phyloP scores from a whole-genome alignment of 768 basidiomycete species.

The Pisolithus orientalis region DNA sequence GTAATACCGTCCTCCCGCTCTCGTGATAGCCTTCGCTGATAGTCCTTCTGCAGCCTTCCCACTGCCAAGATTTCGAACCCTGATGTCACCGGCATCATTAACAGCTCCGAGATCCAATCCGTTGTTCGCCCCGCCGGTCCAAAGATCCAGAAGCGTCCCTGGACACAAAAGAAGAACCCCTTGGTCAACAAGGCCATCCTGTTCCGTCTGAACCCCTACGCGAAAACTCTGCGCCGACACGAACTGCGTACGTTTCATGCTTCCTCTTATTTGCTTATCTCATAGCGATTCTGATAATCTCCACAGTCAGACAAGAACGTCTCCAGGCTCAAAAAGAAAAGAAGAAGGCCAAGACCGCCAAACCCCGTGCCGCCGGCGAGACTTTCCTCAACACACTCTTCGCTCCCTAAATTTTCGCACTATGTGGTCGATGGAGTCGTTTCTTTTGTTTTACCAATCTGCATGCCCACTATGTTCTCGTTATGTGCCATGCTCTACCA shows the following conservation, averaged over 20 bases:
- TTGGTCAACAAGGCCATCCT: constrained; percentile 88
- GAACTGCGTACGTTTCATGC: constrained; percentile 67
- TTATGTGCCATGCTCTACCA: background rate
- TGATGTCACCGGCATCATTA: constrained; percentile 95
- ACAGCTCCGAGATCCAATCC: constrained; percentile 97
- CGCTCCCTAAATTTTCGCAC: constrained; percentile 57
- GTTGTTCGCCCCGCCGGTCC: constrained; percentile 87
- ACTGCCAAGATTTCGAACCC: constrained; percentile 95
- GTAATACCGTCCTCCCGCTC: constrained; percentile 34
- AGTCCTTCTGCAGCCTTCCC: constrained; percentile 56
- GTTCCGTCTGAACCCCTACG: constrained; percentile 98
- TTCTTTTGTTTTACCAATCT: constrained; percentile 5
- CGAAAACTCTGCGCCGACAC: constrained; percentile 86
- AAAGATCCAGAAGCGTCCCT: constrained; percentile 85
- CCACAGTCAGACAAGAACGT: constrained; percentile 73
- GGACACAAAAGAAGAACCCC: constrained; percentile 99
- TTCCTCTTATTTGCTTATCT: background rate
- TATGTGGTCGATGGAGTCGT: background rate
- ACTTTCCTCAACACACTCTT: constrained; percentile 81
- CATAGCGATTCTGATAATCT: constrained; percentile 4
- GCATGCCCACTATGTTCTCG: constrained; percentile 7
- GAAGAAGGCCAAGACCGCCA: constrained; percentile 57
- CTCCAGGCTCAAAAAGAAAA: constrained; percentile 51
- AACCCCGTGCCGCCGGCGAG: constrained; percentile 56
- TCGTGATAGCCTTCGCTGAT: background rate